Percentiles rank a stretch among this genome's conserved stretches.
Evolutionary conservation across 2,329 filamentous ascomycete genomes (phyloP).

Genomic region (Penicillium freii): DNA sequence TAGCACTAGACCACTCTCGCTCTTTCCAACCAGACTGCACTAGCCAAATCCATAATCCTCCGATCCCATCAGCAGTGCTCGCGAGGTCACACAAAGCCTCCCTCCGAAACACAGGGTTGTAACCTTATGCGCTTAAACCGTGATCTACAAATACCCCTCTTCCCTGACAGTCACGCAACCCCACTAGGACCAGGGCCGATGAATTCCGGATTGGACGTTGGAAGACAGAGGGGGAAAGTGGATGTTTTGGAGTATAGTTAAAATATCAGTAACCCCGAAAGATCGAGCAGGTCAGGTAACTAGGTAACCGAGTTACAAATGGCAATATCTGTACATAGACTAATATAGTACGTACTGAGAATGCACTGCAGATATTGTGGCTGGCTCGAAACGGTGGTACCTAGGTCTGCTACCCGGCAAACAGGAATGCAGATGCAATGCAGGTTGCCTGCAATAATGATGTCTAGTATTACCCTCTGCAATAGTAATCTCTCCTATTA

Average conservation of each 20-base stretch:
- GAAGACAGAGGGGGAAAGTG: background rate
- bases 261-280: background rate
- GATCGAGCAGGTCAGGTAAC: background rate
- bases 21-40: conserved; percentile 20
- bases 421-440: conserved; percentile 5
- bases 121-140: conserved; percentile 16
- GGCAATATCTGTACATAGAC: background rate
- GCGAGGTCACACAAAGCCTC: conserved; percentile 15
- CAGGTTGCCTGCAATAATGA: conserved; percentile 5
- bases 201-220: conserved; percentile 12
- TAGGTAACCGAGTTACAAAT: background rate
- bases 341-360: background rate
- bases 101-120: conserved; percentile 13
- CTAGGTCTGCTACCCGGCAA: background rate
- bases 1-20: background rate
- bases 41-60: conserved; percentile 21
- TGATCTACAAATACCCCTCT: conserved; percentile 7
- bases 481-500: background rate
- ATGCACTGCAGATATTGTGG: background rate
- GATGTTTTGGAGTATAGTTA: background rate
- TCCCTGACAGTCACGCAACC: conserved; percentile 3
- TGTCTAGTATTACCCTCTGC: conserved; percentile 1
- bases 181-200: background rate
- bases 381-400: background rate
- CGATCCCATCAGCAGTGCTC: conserved; percentile 16